Base-by-base conservation (phyloP, 257 asterid genomes). In the Rhazya stricta region DNA sequence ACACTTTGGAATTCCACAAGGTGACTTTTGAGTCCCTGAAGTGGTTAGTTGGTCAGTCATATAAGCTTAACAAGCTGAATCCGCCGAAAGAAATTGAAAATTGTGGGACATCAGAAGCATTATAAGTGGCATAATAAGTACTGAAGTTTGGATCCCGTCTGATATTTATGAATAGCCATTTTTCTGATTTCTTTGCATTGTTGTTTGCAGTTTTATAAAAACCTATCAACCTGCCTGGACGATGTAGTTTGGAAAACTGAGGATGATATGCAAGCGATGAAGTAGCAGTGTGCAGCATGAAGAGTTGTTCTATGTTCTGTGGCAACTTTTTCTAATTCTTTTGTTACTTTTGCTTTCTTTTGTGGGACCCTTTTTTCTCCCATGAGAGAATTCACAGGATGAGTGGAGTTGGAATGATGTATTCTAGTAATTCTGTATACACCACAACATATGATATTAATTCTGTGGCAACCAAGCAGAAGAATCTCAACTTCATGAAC, bases 211-310 rank as follows among this genome's bases (percentile, higher is more conserved):
- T 92, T 92, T 79, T 92, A 92, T 79, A 90, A 92, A 74, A 90
- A 79, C 41, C 92, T 92, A 21, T 90, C 96, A 0, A 89, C 89
- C 37, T 53, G 90, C 69, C 88, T 92, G 37, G 89, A 90, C 79
- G 97, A 92, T 56, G 96, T 92, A 19, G 96, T 92, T 76, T 92
- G 97, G 97, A 92, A 88, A 84, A 89, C 96, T 0, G 97, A 90
- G 80, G 97, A 92, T 73, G 96, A 92, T 42, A 92, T 88, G 96
- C 96, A 89, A 79, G 76, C 79, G 58, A 79, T 79, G 60, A 87
- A 85, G 88, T 83, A 89, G 82, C 74, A 51, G 11, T 2, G 16
- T 72, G 18, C 65, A 53, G 27, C 42, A 54, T 46, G 67, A 66
- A 70, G 60, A 65, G 45, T 48, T 51, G 56, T 73, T 76, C 37